Evolutionary conservation across 2,329 filamentous ascomycete genomes (phyloP), one percentile per base, ranked within the genome.

Genomic region (Epichloe sylvatica): DNA sequence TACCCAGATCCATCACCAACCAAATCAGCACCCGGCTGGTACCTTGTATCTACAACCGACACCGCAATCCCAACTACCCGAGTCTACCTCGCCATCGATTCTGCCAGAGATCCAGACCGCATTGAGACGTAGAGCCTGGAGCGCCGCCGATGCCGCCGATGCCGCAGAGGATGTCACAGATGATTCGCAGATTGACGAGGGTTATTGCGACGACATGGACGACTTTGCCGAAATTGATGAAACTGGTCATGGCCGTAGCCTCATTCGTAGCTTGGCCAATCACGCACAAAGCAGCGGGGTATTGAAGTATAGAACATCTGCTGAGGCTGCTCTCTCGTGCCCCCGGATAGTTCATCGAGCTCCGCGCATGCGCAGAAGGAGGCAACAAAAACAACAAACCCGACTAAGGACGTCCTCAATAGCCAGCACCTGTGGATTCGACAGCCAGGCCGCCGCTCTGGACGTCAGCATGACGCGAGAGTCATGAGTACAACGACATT

Each of bases 271-370:
- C 12, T n/a, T 44, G n/a, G 25, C 50, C 9, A 39, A 38, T 13
- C 35, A 46, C 23, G 40, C 49, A n/a, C 47, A 47, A 9, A 42
- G 39, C 37, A 50, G 47, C 23, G 45, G 50, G n/a, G 37, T 47
- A 7, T 36, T 54, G 36, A 34, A 33, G 12, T 54, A 52, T 21
- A 44, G 41, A 23, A 47, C 51, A 11, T 52, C 54, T 19, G 47
- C 50, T 8, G 52, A 55, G 39, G 47, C 50, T 34, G 53, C 55
- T 15, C 44, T 54, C 25, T 45, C 53, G 5, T 53, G 55, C 37
- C 47, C 52, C 7, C 42, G 41, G 15, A 36, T 55, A n/a, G 52
- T 55, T 4, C 48, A 51, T 19, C 54, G 51, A 42, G 37, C 25
- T 6, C 49, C 50, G 11, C 48, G 52, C 6, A 53, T 56, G 51